These are phyloP conservation scores for Fomes fomentarius DNA, from an alignment of 1,284 basidiomycete genomes.

Conservation along the genomic window DNA sequence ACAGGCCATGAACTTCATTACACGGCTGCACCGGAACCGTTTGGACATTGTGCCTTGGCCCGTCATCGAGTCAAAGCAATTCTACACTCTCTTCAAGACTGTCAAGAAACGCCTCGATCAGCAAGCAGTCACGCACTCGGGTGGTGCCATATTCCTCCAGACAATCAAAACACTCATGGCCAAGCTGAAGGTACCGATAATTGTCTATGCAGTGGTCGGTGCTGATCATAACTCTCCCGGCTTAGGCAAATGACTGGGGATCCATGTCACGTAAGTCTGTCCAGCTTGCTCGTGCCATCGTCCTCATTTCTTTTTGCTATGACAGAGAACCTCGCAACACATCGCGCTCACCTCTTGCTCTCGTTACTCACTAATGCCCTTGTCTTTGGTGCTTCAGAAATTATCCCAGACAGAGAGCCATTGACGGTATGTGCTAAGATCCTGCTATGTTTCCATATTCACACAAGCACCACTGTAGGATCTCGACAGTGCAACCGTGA, in stretches of 20 bases:
- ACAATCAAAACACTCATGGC: slow-evolving; percentile 68
- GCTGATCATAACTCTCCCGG: neutral
- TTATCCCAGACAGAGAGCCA: slow-evolving; percentile 47
- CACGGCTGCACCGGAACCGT: slow-evolving; percentile 54
- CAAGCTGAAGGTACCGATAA: slow-evolving; percentile 64
- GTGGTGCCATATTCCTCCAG: slow-evolving; percentile 57
- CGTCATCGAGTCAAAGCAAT: slow-evolving; percentile 61
- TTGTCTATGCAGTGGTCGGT: neutral
- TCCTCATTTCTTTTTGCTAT: too few species aligned
- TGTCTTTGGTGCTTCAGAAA: slow-evolving; percentile 47
- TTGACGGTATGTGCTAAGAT: slow-evolving; percentile 54
- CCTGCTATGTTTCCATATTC: too few species aligned
- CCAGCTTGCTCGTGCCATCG: too few species aligned
- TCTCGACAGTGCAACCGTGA: slow-evolving; percentile 46
- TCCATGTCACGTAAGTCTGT: slow-evolving; percentile 58
- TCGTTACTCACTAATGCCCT: slow-evolving; percentile 48
- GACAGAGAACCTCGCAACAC: slow-evolving; percentile 61
- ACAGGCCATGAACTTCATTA: slow-evolving; percentile 64
- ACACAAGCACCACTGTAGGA: too few species aligned
- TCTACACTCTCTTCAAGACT: slow-evolving; percentile 53
- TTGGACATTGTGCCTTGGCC: slow-evolving; percentile 67
- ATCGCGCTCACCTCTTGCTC: slow-evolving; percentile 50
- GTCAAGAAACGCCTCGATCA: slow-evolving; percentile 50
- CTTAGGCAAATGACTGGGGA: slow-evolving; percentile 65
- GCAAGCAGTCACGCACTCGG: slow-evolving; percentile 50